Conservation (phyloP, 2,329 filamentous ascomycete genomes). For the Cercospora zeae-maydis region DNA sequence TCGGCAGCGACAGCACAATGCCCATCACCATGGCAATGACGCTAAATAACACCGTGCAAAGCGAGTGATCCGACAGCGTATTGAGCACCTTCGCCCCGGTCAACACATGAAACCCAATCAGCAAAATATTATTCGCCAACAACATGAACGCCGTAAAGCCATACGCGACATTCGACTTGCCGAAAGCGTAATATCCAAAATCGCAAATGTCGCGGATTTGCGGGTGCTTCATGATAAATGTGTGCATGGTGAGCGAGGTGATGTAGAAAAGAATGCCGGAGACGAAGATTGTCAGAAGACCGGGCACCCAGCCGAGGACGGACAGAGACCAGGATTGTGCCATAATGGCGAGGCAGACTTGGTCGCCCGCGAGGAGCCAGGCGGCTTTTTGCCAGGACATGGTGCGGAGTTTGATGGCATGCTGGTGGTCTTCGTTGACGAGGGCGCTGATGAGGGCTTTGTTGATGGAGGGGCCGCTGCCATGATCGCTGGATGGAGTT, state of each 20-base stretch:
- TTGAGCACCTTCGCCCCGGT: constrained; percentile 51
- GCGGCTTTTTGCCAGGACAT: constrained; percentile 54
- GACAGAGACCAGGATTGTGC: constrained; percentile 51
- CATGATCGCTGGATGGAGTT: background rate
- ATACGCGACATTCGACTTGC: constrained; percentile 45
- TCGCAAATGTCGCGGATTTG: constrained; percentile 52
- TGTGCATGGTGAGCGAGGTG: constrained; percentile 51
- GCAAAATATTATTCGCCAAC: constrained; percentile 51
- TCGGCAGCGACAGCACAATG: constrained; percentile 46
- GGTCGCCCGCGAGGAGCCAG: constrained; percentile 48
- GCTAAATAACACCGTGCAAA: constrained; percentile 50
- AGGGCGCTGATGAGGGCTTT: constrained; percentile 25
- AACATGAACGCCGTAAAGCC: constrained; percentile 48
- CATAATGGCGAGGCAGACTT: constrained; percentile 53
- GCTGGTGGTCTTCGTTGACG: constrained; percentile 40
- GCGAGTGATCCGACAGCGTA: constrained; percentile 48
- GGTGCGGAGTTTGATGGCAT: constrained; percentile 53
- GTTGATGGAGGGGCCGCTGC: constrained; percentile 19
- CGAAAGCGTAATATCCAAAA: constrained; percentile 49
- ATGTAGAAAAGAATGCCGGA: constrained; percentile 49
- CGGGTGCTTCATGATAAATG: constrained; percentile 52
- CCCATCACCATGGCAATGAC: constrained; percentile 48
- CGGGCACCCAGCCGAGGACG: constrained; percentile 48
- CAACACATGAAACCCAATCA: constrained; percentile 51
- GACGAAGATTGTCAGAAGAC: constrained; percentile 48